Evolutionary conservation across 169 alveolate species (phyloP), one percentile per base, ranked within the genome.

Genomic region (Plasmodium cynomolgi): DNA sequence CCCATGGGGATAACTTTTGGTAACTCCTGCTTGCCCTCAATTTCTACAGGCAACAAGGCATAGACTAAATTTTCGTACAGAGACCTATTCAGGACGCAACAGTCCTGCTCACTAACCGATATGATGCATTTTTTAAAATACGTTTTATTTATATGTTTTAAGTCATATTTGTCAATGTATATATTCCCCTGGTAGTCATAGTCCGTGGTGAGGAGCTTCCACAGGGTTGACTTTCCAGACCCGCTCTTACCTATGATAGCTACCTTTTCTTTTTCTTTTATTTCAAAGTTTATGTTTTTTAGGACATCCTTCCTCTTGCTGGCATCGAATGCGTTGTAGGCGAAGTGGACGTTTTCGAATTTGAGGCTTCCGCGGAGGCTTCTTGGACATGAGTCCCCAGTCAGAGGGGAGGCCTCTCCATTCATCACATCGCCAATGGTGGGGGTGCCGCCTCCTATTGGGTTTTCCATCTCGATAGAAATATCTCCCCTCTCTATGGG

Each of bases 221-320:
- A 92, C 58, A 96, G 50, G 37, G 96, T 95, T 5, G 97, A 92
- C 84, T 96, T 96, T 6, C 98, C 98, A 29, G 84, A 81, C 39
- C 98, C 98, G 84, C 96, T 96, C 75, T 96, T 96, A 4, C 98
- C 98, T 73, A 96, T 77, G 5, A 96, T 96, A 11, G 97, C 97
- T 26, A 96, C 95, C 68, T 96, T 94, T 23, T 96, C 98, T 20
- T 96, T 96, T 72, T 80, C 56, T 8, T 94, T 92, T 29, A 96
- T 84, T 75, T 92, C 94, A 9, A 96, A 79, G 71, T 84, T 62
- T 34, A 96, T 90, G 29, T 96, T 96, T 84, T 93, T 95, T 58
- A 96, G 95, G 9, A 96, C 83, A 7, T 83, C 68, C 31, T 96
- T 81, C n/a, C 91, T 95, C 8, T 84, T 96, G 15, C 54, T 41